phyloP scores from a whole-genome alignment of 2,329 filamentous ascomycete species.

The Clonostachys rosea region DNA sequence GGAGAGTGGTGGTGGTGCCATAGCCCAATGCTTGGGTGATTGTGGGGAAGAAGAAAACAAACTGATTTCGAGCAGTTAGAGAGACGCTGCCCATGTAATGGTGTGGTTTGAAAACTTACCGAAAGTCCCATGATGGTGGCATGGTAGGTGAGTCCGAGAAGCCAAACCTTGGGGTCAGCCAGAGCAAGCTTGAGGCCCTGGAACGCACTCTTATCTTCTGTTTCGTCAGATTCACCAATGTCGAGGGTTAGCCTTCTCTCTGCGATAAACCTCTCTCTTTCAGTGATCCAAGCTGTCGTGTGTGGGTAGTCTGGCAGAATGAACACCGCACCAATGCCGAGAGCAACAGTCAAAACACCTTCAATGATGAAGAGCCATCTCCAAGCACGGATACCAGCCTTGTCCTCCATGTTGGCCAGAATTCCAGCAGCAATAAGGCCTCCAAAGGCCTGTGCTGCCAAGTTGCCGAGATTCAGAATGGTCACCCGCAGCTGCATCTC shows the following conservation, averaged over 20 bases:
- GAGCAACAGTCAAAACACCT: slow-evolving; percentile 30
- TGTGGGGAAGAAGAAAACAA: slow-evolving; percentile 12
- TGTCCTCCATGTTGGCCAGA: slow-evolving; percentile 27
- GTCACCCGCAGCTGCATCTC: slow-evolving; percentile 58
- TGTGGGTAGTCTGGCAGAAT: slow-evolving; percentile 24
- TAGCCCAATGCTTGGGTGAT: slow-evolving; percentile 12
- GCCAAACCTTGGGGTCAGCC: slow-evolving; percentile 54
- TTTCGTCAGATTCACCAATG: slow-evolving; percentile 37
- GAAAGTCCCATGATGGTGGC: slow-evolving; percentile 5
- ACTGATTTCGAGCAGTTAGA: too few relatives aligned
- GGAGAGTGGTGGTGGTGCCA: slow-evolving; percentile 10
- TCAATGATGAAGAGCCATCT: slow-evolving; percentile 66
- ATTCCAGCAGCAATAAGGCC: slow-evolving; percentile 58
- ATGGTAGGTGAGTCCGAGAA: slow-evolving; percentile 42
- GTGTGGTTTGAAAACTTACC: not conserved
- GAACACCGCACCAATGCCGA: slow-evolving; percentile 12
- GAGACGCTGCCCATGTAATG: too few relatives aligned
- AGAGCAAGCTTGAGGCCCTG: slow-evolving; percentile 43
- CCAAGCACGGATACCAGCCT: slow-evolving; percentile 53
- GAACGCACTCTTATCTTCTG: slow-evolving; percentile 26
- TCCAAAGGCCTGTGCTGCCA: slow-evolving; percentile 63
- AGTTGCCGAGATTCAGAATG: slow-evolving; percentile 49
- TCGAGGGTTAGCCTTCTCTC: slow-evolving; percentile 45
- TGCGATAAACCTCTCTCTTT: slow-evolving; percentile 46
- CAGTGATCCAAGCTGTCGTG: slow-evolving; percentile 33